These are phyloP conservation scores for Fusarium xyrophilum DNA, from an alignment of 2,329 filamentous ascomycete species.

Conservation along the genomic window DNA sequence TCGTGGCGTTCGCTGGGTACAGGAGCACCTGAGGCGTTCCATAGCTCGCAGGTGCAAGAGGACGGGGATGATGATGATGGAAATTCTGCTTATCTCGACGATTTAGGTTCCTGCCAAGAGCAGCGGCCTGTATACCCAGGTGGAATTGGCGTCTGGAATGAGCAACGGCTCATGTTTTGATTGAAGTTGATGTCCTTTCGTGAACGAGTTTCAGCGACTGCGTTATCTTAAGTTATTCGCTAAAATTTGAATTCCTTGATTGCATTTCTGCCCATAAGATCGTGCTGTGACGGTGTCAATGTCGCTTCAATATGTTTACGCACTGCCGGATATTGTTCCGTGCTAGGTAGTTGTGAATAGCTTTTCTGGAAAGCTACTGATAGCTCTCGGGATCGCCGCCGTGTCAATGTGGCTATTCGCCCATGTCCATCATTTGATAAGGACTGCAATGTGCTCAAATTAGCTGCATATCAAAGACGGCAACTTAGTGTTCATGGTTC, in stretches of 20 bases:
- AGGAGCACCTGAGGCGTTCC: background rate
- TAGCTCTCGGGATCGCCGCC: background rate
- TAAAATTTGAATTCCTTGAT: slow-evolving; percentile 20
- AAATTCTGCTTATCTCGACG: slow-evolving; percentile 31
- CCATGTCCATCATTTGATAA: background rate
- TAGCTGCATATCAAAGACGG: background rate
- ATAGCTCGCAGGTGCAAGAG: background rate
- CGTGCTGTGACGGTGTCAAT: background rate
- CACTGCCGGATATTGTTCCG: background rate
- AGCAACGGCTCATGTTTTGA: slow-evolving; percentile 40
- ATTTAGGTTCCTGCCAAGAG: slow-evolving; percentile 37
- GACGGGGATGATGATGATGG: slow-evolving; percentile 9
- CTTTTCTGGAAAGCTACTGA: background rate
- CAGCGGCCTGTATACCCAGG: slow-evolving; percentile 41
- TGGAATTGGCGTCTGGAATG: slow-evolving; percentile 44
- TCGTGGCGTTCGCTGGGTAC: background rate
- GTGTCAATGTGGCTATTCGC: background rate
- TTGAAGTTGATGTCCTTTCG: slow-evolving; percentile 35
- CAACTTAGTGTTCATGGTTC: background rate
- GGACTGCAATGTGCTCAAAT: slow-evolving; percentile 19
- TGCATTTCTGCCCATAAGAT: background rate
- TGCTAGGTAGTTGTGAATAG: background rate
- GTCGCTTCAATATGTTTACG: background rate
- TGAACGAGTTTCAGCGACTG: slow-evolving; percentile 19
- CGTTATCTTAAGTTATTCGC: slow-evolving; percentile 26